Conservation (phyloP, 345 rosid species). For the Zanthoxylum bungeanum region DNA sequence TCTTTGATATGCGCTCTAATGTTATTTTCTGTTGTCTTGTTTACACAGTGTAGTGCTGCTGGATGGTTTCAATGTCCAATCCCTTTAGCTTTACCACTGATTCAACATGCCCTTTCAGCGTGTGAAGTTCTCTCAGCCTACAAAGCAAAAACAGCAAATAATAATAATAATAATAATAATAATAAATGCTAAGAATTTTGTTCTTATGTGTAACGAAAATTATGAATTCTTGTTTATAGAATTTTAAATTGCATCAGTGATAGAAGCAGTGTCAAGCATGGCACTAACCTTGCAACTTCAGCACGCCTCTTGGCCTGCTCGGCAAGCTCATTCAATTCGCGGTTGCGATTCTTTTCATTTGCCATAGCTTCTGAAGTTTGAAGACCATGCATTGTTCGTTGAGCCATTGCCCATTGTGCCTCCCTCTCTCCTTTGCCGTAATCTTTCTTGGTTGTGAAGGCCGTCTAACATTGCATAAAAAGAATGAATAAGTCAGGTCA, state of each 20-base stretch:
- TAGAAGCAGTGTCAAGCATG: background rate
- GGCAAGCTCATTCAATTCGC: conserved; percentile 49
- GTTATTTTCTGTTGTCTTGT: background rate
- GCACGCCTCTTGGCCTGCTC: conserved; percentile 83
- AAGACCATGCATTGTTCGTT: conserved; percentile 72
- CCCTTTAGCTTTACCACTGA: conserved; percentile 74
- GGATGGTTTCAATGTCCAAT: conserved; percentile 66
- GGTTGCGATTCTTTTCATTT: conserved; percentile 38
- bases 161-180: no score
- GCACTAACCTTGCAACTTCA: conserved; percentile 64
- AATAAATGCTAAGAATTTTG: no score
- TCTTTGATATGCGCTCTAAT: background rate
- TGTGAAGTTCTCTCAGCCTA: conserved; percentile 72
- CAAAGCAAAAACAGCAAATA: no score
- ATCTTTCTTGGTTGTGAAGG: conserved; percentile 76
- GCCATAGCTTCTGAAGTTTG: conserved; percentile 23
- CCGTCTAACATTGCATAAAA: conserved; percentile 36
- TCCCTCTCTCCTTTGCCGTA: conserved; percentile 73
- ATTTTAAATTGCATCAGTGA: background rate
- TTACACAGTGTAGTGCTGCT: conserved; percentile 68
- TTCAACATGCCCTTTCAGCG: conserved; percentile 71
- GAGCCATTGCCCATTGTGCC: conserved; percentile 70
- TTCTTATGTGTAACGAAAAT: no score
- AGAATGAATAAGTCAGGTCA: background rate
- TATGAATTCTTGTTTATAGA: background rate